Evolutionary conservation across 768 basidiomycete genomes (phyloP), one percentile per base, ranked within the genome.

Genomic region (Suillus placidus): DNA sequence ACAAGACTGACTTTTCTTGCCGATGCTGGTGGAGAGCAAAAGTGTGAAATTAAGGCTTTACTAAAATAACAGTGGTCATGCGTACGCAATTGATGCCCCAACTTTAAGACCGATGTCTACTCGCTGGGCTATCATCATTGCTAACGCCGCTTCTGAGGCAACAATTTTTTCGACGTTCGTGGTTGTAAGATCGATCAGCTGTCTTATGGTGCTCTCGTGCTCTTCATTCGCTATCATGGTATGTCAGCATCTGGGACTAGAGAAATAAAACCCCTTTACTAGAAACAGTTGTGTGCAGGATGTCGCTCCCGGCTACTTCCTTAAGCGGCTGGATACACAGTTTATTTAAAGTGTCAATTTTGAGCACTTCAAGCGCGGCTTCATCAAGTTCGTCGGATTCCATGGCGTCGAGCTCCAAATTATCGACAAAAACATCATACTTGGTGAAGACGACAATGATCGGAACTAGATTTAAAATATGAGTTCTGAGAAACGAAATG

Each of bases 1-100:
- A 9, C 40, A 20, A 51, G 14, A 66, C 64, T 43, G 10, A 66
- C 65, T 49, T 56, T 66, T 66, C 65, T 63, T 63, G 32, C 62
- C 62, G 23, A 57, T 52, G 4, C 65, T 66, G n/a, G 56, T 34
- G 13, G 40, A 38, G 8, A 32, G 1, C 30, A 51, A 6, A 35
- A 60, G 43, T 18, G 55, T n/a, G 26, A 49, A 45, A 57, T 9
- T n/a, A 35, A 56, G 4, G 30, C 30, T 30, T 5, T 30, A 52
- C 8, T 1, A 52, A 18, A 34, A 63, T 12, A 9, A n/a, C 26
- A 49, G 4, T 30, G 42, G 10, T 37, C 9, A 8, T 42, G 47
- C 65, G 6, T 30, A 66, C 62, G 51, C 38, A 30, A 66, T 66
- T 16, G 62, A 66, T 26, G 40, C 49, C 12, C 42, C 56, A 4